Evolutionary conservation across 345 rosid species (phyloP).

Genomic region (Carallia pectinifolia): DNA sequence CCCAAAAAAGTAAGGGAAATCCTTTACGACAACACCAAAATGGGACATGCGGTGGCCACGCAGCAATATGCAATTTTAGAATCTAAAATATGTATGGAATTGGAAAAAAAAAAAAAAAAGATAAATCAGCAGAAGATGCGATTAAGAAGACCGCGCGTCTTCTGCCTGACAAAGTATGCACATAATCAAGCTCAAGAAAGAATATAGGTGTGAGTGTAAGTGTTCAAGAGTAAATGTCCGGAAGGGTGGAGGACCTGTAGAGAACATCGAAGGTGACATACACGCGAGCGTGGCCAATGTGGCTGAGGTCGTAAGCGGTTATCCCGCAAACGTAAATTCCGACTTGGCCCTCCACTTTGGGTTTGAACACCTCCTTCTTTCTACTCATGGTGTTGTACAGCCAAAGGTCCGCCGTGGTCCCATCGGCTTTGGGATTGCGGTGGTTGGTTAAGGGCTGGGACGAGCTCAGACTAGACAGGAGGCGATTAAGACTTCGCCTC

Average conservation of each 20-base stretch:
- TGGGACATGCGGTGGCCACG: too few relatives aligned
- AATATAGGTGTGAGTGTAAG: not conserved
- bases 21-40: too few relatives aligned
- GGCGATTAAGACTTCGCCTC: conserved; percentile 22
- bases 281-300: conserved; percentile 92
- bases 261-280: conserved; percentile 90
- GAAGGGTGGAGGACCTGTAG: conserved; percentile 49
- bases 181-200: too few relatives aligned
- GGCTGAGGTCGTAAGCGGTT: conserved; percentile 92
- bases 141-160: too few relatives aligned
- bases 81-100: too few relatives aligned
- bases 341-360: conserved; percentile 73
- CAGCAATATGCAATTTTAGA: too few relatives aligned
- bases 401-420: conserved; percentile 54
- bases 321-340: conserved; percentile 99
- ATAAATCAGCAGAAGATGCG: too few relatives aligned
- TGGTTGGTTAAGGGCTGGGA: conserved; percentile 14
- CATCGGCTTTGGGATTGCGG: not conserved
- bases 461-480: conserved; percentile 38
- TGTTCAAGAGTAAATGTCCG: not conserved
- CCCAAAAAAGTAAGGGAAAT: not conserved
- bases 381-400: conserved; percentile 81
- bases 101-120: too few relatives aligned
- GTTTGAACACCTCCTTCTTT: conserved; percentile 66
- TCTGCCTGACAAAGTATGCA: too few relatives aligned